A percentile compares a stretch with the other conserved stretches of the same genome.
Evolutionary conservation across 2,329 filamentous ascomycete genomes (phyloP).

Genomic region (Elsinoe perseae): DNA sequence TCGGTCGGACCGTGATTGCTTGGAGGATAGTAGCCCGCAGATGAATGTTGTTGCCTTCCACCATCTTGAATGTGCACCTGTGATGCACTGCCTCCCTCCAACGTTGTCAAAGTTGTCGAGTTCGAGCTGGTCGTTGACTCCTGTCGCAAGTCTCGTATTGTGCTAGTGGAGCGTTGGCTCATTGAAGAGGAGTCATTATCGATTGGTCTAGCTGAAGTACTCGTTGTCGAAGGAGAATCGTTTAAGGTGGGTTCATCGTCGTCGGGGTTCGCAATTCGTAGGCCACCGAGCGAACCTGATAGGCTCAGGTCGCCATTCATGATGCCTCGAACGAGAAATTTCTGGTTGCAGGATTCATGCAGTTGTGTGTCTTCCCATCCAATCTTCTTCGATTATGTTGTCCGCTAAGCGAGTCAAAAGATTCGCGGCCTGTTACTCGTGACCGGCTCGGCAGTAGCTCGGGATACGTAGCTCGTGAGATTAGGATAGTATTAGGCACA

Average conservation of each 20-base stretch:
- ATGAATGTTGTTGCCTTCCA: slow-evolving; percentile 2
- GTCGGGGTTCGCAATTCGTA: slow-evolving; percentile 96
- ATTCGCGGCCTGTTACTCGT: not conserved
- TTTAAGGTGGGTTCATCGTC: slow-evolving; percentile 45
- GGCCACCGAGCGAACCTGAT: slow-evolving; percentile 81
- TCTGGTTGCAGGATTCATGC: not conserved
- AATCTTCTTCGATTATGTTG: not conserved
- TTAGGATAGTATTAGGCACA: not conserved
- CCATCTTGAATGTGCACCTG: not conserved
- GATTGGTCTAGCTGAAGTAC: slow-evolving; percentile 17
- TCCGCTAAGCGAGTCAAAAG: too few species aligned
- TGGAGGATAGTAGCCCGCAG: not conserved
- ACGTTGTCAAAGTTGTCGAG: not conserved
- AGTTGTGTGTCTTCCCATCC: not conserved
- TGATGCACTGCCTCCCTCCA: slow-evolving; percentile 9
- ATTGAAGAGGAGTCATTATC: slow-evolving; percentile 19
- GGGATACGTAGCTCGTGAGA: not conserved
- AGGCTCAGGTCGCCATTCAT: slow-evolving; percentile 94
- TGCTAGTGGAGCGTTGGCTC: slow-evolving; percentile 16
- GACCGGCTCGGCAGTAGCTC: slow-evolving; percentile 7
- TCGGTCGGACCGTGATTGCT: slow-evolving; percentile 18
- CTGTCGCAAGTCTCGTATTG: slow-evolving; percentile 8
- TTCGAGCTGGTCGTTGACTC: slow-evolving; percentile 4
- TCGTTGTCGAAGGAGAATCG: slow-evolving; percentile 29
- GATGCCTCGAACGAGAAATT: slow-evolving; percentile 26